Evolutionary conservation across 2,329 filamentous ascomycete species (phyloP), one percentile per base, ranked within the genome.

Genomic region (Xylaria sp.): DNA sequence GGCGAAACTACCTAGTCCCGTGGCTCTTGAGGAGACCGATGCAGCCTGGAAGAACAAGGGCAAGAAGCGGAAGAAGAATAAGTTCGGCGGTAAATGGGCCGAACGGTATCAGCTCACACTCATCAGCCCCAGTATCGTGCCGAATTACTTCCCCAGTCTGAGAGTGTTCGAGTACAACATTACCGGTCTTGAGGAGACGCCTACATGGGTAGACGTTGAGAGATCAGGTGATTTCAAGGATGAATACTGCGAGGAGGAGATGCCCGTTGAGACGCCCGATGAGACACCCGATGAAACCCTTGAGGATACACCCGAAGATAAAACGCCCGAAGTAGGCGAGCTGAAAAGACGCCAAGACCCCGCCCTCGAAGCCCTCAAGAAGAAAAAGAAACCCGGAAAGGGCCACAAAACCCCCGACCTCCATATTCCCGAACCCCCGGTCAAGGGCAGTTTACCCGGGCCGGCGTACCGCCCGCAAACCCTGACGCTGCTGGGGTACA

Each of bases 81-180:
- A 85, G 63, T 87, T 96, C 63, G 91, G 90, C 18, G 92, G 92
- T 3, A 82, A 83, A 63, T 96, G 85, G 76, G 92, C 86, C 2
- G 92, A 99, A 75, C 84, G 92, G 55, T 99, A 91, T 72, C 88
- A 92, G 56, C 74, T 96, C 4, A 87, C 90, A 0, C 78, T 94
- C 30, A 87, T 97, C 58, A 84, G 88, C 52, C 90, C 93, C 0
- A 97, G 92, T 70, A 79, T 99, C 44, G 90, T 97, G 7, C 94
- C 93, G 5, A 97, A 94, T 70, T 96, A 91, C 74, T 94, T 92
- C 65, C 94, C 93, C 0, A 92, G 90, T 0, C 75, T 97, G 37
- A 85, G 92, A n/a, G 82, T 99, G n/a, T 80, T 93, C 65, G 91
- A 96, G 70, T 99, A 97, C 79, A 97, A 99, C 72, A 91, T 91